These are phyloP conservation scores for Angomonas ambiguus DNA, from an alignment of 208 protist species.

Conservation along the genomic window DNA sequence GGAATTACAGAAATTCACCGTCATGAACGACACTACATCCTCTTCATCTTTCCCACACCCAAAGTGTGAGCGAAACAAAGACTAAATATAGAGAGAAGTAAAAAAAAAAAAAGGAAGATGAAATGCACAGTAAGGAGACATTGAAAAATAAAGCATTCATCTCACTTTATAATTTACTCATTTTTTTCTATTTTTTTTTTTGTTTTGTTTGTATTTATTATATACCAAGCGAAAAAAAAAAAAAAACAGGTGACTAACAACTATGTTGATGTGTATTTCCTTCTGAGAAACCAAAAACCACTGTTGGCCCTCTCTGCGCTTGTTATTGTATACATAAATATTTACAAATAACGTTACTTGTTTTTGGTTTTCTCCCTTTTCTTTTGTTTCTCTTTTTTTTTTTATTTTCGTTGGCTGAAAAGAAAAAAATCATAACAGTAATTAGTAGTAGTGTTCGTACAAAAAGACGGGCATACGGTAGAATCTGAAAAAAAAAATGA, in stretches of 20 bases:
- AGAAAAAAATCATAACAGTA: background rate
- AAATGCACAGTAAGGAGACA: slow-evolving; percentile 10
- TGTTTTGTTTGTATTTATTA: slow-evolving; percentile 3
- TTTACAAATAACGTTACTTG: too few relatives aligned
- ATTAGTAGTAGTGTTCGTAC: too few relatives aligned
- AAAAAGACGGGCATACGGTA: background rate
- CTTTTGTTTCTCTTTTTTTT: background rate
- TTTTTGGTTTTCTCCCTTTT: too few relatives aligned
- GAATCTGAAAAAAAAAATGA: slow-evolving; percentile 9
- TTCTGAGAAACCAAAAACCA: background rate
- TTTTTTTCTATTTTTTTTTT: background rate
- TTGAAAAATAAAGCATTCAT: slow-evolving; percentile 5
- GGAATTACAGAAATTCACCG: background rate
- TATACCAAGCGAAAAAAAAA: background rate
- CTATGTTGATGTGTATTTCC: background rate
- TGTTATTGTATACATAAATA: slow-evolving; percentile 1
- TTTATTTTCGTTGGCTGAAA: slow-evolving; percentile 3
- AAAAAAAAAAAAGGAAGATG: slow-evolving; percentile 10
- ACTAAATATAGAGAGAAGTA: background rate
- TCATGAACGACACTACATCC: background rate
- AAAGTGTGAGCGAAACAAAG: background rate
- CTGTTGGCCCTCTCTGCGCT: background rate
- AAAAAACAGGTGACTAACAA: background rate
- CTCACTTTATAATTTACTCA: background rate
- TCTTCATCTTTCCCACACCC: background rate